These are phyloP conservation scores for Proteromonas lacertae DNA, from an alignment of 352 stramenopile genomes.

Conservation along the genomic window DNA sequence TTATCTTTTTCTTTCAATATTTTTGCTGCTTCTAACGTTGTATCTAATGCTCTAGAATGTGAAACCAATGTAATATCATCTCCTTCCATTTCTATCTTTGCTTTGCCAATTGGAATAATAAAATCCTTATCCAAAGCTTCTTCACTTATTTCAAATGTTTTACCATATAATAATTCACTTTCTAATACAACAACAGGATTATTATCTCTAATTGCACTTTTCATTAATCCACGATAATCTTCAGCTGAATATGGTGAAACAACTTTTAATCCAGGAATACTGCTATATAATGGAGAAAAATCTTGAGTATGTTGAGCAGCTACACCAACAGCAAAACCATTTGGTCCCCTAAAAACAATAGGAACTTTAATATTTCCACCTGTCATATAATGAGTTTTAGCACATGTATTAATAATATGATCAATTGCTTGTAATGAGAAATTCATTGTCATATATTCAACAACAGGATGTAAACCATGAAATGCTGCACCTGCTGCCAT, in stretches of 20 bases:
- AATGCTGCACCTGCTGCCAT: conserved; percentile 21
- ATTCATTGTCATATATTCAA: conserved; percentile 99
- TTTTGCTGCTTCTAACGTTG: conserved; percentile 72
- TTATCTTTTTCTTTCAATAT: conserved; percentile 61
- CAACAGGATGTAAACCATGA: conserved; percentile 77
- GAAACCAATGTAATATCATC: conserved; percentile 87
- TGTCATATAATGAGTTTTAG: conserved; percentile 99
- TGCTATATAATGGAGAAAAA: conserved; percentile 91
- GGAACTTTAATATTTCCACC: conserved; percentile 76
- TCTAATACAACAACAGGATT: conserved; percentile 96
- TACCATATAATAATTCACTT: conserved; percentile 93
- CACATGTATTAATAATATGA: conserved; percentile 96
- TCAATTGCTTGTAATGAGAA: conserved; percentile 99
- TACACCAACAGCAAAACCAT: conserved; percentile 78
- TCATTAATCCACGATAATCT: conserved; percentile 89
- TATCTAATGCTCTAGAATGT: conserved; percentile 78
- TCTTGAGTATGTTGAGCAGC: conserved; percentile 96
- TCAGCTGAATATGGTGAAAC: conserved; percentile 78
- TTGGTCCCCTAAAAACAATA: conserved; percentile 95
- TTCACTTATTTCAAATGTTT: conserved; percentile 79
- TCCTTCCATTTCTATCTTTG: conserved; percentile 61
- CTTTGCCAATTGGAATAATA: conserved; percentile 83
- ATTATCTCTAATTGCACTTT: conserved; percentile 89
- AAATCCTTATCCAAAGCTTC: conserved; percentile 86
- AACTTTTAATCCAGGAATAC: conserved; percentile 77